phyloP scores from a whole-genome alignment of 2,329 filamentous ascomycete genomes.

The Fusarium graminum region DNA sequence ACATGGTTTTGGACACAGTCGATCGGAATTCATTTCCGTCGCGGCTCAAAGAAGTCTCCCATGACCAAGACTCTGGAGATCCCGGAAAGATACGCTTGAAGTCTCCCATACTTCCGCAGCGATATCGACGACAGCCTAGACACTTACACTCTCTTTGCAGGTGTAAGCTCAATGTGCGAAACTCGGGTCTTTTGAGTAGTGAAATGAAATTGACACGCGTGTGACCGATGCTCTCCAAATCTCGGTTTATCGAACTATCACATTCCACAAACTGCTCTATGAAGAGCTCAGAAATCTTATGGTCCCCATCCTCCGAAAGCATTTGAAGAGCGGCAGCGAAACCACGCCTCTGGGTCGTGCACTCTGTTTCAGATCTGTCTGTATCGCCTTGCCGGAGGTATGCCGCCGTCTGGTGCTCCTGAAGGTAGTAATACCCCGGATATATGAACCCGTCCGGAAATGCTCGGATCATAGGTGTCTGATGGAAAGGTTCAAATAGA shows the following conservation, averaged over 20 bases:
- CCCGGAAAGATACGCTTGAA: too few relatives aligned
- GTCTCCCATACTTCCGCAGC: too few relatives aligned
- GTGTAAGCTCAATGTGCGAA: neutral
- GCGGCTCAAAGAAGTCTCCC: too few relatives aligned
- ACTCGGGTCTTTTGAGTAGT: neutral
- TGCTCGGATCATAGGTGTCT: slow-evolving; percentile 59
- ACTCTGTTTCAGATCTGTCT: slow-evolving; percentile 13
- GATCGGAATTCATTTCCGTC: too few relatives aligned
- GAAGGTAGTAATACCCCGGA: slow-evolving; percentile 47
- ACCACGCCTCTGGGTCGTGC: slow-evolving; percentile 42
- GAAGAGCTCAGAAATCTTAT: slow-evolving; percentile 39
- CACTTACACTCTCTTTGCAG: neutral
- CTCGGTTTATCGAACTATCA: fast-evolving
- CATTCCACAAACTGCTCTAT: neutral
- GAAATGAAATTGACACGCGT: neutral
- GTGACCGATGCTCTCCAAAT: neutral
- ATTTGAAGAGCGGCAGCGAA: slow-evolving; percentile 48
- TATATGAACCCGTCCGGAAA: slow-evolving; percentile 58
- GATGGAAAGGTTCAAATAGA: slow-evolving; percentile 54
- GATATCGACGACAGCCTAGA: fast-evolving
- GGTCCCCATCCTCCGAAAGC: slow-evolving; percentile 43
- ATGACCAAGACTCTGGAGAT: too few relatives aligned
- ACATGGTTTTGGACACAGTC: too few relatives aligned
- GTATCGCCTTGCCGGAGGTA: slow-evolving; percentile 14
- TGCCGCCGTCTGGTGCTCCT: fast-evolving